Conservation (phyloP, 176 grass and related monocot genomes). For the Stipa capillata region DNA sequence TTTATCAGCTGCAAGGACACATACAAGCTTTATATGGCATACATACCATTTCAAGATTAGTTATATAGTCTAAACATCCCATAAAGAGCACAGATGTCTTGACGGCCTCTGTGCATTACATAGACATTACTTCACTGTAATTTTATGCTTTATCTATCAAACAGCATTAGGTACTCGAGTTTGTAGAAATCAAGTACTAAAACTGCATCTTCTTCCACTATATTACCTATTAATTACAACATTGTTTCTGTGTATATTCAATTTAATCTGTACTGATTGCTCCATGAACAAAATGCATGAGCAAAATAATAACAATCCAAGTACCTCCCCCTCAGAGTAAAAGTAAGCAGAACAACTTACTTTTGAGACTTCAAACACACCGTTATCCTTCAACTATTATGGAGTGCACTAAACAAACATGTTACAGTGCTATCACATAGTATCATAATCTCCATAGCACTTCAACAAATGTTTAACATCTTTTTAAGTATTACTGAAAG, state of each 20-base stretch:
- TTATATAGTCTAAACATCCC: constrained; percentile 11
- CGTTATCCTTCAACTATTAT: constrained; percentile 9
- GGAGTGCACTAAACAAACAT: background rate
- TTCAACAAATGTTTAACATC: constrained; percentile 19
- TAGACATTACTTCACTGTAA: constrained; percentile 19
- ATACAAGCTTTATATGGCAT: constrained; percentile 9
- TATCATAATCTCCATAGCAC: constrained; percentile 3
- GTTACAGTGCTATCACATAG: background rate
- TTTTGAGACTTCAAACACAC: background rate
- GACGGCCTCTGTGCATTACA: background rate
- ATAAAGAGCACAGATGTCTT: constrained; percentile 17
- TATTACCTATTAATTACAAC: background rate
- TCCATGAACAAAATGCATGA: background rate
- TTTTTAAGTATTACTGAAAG: constrained; percentile 23
- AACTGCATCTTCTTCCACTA: background rate
- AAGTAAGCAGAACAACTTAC: background rate
- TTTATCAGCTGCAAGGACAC: background rate
- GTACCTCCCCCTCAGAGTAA: background rate
- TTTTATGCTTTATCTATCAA: constrained; percentile 20
- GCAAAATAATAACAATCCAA: background rate
- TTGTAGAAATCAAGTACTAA: constrained; percentile 1
- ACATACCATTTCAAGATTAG: background rate
- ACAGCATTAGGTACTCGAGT: constrained; percentile 21
- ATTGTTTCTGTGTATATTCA: background rate
- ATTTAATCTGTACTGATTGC: background rate